Evolutionary conservation across 805 yeast genomes (phyloP), one percentile per base, ranked within the genome.

Genomic region (Schwanniomyces sp.): DNA sequence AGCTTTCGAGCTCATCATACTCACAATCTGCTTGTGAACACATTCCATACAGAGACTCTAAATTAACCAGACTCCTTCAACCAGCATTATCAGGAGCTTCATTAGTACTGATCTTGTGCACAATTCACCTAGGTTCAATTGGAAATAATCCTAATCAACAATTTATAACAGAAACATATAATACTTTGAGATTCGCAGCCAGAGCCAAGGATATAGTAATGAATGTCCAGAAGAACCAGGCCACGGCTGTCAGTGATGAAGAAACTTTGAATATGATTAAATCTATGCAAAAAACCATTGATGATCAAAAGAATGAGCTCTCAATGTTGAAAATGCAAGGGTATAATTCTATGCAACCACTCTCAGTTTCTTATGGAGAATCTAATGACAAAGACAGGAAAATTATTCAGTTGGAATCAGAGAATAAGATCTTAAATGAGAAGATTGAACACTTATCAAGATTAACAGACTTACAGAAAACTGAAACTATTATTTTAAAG

Each of bases 21-120:
- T 53, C 27, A 39, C 54, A 53, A 25, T 14, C 36, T 5, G 36
- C 36, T 14, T 6, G 5, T 7, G 82, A 80, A 11, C 97, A 94
- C 62, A 80, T 94, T 30, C 97, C 97, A 0, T 92, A 89, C 67
- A 75, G 99, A 62, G 98, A 92, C 63, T 89, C 96, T 3, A 92
- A 92, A 61, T 78, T 92, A 48, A 92, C 99, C 0, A 74, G 99
- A 49, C 70, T 92, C 28, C 69, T 92, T 47, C 98, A 94, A 66
- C 97, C 97, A 1, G 94, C 97, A 0, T 73, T 92, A 32, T 85
- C 94, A 27, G 98, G 98, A 0, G 80, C 85, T 28, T 84, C 96
- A 1, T 75, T 91, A 30, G 91, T 92, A 12, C 82, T 89, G 44
- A 85, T 94, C 5, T 75, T 92, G 24, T 94, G 98, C 64, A 92